Conservation (phyloP, 805 yeast species). For the Kodamaea kakaduensis region DNA sequence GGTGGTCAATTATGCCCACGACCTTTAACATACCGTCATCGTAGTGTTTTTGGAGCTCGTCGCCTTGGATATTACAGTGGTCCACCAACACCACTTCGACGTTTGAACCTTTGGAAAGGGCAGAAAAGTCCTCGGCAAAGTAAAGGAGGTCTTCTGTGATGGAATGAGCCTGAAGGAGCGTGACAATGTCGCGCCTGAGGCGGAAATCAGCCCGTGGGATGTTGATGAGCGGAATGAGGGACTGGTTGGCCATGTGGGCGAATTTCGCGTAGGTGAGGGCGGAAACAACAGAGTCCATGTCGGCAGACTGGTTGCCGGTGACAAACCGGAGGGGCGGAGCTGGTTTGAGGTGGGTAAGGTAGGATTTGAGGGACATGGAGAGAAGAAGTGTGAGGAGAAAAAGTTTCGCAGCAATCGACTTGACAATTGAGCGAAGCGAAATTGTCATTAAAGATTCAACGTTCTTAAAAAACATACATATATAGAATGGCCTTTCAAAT, state of each 20-base stretch:
- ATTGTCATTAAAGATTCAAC: no score
- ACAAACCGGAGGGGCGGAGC: conserved; percentile 40
- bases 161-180: conserved; percentile 44
- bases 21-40: conserved; percentile 32
- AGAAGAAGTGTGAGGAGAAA: not conserved
- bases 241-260: conserved; percentile 27
- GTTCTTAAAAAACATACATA: no score
- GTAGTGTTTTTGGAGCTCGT: conserved; percentile 26
- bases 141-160: conserved; percentile 50
- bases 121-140: conserved; percentile 64
- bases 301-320: conserved; percentile 82
- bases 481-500: no score
- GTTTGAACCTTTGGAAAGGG: conserved; percentile 10
- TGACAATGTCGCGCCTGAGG: conserved; percentile 67
- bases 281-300: conserved; percentile 81
- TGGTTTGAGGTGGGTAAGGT: conserved; percentile 19
- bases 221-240: conserved; percentile 68
- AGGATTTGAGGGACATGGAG: conserved; percentile 21
- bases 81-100: conserved; percentile 66
- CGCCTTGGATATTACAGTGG: conserved; percentile 68
- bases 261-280: conserved; percentile 72
- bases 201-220: conserved; percentile 62
- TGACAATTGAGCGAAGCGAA: no score
- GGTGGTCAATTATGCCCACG: conserved; percentile 79
- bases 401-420: not conserved